These are phyloP conservation scores for Phlebopus sp. DNA, from an alignment of 1,284 basidiomycete species.

Conservation along the genomic window DNA sequence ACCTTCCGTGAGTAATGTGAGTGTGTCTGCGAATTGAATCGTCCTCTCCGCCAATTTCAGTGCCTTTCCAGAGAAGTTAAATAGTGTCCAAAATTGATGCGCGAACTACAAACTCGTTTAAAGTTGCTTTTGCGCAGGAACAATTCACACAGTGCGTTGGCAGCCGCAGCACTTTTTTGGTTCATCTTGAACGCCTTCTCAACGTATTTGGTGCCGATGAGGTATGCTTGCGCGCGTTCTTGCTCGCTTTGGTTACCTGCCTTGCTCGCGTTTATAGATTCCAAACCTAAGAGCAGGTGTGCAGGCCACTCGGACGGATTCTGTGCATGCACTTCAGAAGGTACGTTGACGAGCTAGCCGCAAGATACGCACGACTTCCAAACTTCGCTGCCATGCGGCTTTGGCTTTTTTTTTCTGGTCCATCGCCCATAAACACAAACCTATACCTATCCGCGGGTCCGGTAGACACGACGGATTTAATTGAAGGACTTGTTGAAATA, in stretches of 20 bases:
- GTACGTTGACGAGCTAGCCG: not conserved
- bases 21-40: conserved; percentile 88
- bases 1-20: conserved; percentile 75
- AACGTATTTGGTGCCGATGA: conserved; percentile 64
- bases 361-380: conserved; percentile 67
- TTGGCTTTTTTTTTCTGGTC: conserved; percentile 78
- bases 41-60: conserved; percentile 90
- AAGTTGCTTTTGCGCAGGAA: conserved; percentile 67
- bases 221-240: conserved; percentile 54
- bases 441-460: conserved; percentile 91
- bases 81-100: not conserved
- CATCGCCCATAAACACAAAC: conserved; percentile 86
- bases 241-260: conserved; percentile 56
- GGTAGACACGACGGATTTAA: conserved; percentile 77
- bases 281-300: conserved; percentile 77
- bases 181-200: conserved; percentile 76
- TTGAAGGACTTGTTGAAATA: conserved; percentile 81
- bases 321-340: conserved; percentile 36
- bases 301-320: conserved; percentile 77
- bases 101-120: conserved; percentile 39
- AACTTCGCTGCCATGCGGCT: conserved; percentile 83
- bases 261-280: conserved; percentile 80
- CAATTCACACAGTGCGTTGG: conserved; percentile 74
- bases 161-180: conserved; percentile 72
- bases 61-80: conserved; percentile 46